These are phyloP conservation scores for Leucocoprinus leucothites DNA, from an alignment of 768 basidiomycete genomes.

Conservation along the genomic window DNA sequence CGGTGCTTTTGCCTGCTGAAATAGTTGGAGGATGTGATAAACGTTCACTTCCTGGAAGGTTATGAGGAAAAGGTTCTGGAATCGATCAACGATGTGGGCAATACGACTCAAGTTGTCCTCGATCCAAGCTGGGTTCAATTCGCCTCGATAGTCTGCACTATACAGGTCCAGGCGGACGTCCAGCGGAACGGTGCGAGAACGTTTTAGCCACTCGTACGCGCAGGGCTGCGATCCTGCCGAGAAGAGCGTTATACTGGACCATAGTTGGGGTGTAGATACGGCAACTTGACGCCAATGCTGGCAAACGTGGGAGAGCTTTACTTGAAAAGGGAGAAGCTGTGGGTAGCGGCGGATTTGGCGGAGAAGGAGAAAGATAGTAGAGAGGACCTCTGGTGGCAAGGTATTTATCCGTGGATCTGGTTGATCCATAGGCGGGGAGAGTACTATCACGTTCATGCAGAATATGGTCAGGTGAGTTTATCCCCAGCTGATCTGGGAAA, in stretches of 20 bases:
- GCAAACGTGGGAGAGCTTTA: constrained; percentile 42
- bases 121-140: neutral
- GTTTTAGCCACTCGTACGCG: constrained; percentile 10
- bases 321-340: constrained; percentile 28
- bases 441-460: too few species aligned
- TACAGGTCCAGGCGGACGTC: constrained; percentile 8
- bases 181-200: constrained; percentile 14
- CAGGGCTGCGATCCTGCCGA: neutral
- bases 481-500: too few species aligned
- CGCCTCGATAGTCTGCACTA: neutral
- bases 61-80: constrained; percentile 24
- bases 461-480: too few species aligned
- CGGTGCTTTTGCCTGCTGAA: constrained; percentile 20
- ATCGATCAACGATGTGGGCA: constrained; percentile 20
- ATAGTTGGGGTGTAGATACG: constrained; percentile 32
- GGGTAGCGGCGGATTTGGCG: constrained; percentile 19
- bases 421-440: neutral
- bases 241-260: constrained; percentile 29
- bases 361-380: constrained; percentile 23
- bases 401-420: constrained; percentile 1
- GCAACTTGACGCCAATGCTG: constrained; percentile 36
- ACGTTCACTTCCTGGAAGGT: constrained; percentile 22
- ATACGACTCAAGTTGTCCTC: constrained; percentile 13
- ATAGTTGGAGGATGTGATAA: constrained; percentile 18
- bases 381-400: constrained; percentile 30